Percentiles rank a stretch among this genome's conserved stretches.
Conservation (phyloP, 2,329 filamentous ascomycete species). For the Colletotrichum aenigma region DNA sequence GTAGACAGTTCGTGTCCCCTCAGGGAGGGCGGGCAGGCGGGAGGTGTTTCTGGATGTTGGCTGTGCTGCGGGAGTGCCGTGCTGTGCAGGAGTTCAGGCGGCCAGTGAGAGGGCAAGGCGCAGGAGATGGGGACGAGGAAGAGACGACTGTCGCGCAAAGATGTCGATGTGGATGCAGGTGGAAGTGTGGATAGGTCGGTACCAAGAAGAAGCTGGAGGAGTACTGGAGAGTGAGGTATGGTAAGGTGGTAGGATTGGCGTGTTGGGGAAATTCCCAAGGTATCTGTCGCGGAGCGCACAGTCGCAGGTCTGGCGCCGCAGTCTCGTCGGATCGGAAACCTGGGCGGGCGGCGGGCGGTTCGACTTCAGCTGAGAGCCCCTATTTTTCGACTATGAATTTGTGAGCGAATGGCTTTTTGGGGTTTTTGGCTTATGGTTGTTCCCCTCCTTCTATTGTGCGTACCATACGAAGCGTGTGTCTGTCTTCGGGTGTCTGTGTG, state of each 20-base stretch:
- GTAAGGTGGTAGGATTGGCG: background rate
- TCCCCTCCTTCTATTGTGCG: background rate
- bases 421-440: background rate
- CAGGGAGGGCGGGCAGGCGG: slow-evolving; percentile 2
- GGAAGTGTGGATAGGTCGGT: background rate
- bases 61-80: slow-evolving; percentile 10
- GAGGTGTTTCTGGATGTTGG: slow-evolving; percentile 14
- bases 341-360: background rate
- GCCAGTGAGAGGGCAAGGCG: background rate
- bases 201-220: background rate
- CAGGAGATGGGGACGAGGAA: background rate
- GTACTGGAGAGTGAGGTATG: background rate
- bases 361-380: slow-evolving; percentile 17
- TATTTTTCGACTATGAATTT: background rate
- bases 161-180: slow-evolving; percentile 2
- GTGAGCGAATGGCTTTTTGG: background rate
- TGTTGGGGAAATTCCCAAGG: background rate
- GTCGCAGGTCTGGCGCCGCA: slow-evolving; percentile 7
- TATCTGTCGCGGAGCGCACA: background rate
- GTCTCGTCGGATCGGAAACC: background rate
- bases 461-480: background rate
- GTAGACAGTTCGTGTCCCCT: slow-evolving; percentile 7
- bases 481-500: background rate
- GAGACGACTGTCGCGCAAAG: background rate
- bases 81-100: slow-evolving; percentile 5